Evolutionary conservation across 2,329 filamentous ascomycete genomes (phyloP).

Genomic region (Cercospora sp.): DNA sequence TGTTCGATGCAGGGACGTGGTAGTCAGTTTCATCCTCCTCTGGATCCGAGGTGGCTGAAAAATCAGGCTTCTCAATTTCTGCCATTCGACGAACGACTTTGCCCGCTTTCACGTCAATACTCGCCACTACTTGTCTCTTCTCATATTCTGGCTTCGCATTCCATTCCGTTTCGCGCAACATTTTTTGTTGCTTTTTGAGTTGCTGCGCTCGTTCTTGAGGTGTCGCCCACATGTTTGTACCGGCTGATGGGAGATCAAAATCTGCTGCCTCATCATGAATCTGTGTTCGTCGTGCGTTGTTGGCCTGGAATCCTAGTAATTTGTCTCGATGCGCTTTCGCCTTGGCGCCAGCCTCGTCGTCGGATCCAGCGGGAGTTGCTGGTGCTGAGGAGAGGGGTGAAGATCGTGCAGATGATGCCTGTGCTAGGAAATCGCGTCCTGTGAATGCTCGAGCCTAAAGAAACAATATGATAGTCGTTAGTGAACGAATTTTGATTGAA

Average conservation of each 20-base stretch:
- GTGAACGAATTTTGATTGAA: not conserved
- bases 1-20: slow-evolving; percentile 35
- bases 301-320: slow-evolving; percentile 77
- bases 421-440: slow-evolving; percentile 40
- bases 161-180: slow-evolving; percentile 84
- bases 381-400: slow-evolving; percentile 39
- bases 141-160: slow-evolving; percentile 83
- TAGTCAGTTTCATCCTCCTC: slow-evolving; percentile 42
- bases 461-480: not conserved
- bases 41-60: slow-evolving; percentile 45
- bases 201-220: slow-evolving; percentile 80
- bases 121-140: slow-evolving; percentile 80
- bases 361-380: slow-evolving; percentile 34
- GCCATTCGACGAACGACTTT: slow-evolving; percentile 74
- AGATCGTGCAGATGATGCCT: slow-evolving; percentile 38
- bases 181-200: slow-evolving; percentile 80
- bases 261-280: slow-evolving; percentile 84
- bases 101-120: slow-evolving; percentile 76
- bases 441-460: slow-evolving; percentile 36
- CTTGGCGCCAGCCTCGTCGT: slow-evolving; percentile 60
- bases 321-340: slow-evolving; percentile 79
- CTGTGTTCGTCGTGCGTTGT: slow-evolving; percentile 80
- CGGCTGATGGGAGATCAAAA: slow-evolving; percentile 62
- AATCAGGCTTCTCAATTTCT: slow-evolving; percentile 57
- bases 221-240: slow-evolving; percentile 77